These are phyloP conservation scores for Agastache rugosa DNA, from an alignment of 257 asterid species.

Conservation along the genomic window DNA sequence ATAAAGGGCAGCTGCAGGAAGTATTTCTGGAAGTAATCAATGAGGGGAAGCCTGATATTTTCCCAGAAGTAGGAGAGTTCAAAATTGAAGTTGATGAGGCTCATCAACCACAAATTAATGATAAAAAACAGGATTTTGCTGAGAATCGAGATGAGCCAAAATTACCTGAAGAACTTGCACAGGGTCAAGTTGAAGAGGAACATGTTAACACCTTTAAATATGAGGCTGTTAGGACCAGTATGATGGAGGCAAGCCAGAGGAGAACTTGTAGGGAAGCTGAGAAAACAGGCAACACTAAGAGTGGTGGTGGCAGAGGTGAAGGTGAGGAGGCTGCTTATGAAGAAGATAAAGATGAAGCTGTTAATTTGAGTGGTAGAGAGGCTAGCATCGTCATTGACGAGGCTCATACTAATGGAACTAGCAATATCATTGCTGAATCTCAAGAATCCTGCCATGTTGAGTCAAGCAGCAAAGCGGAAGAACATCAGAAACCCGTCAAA, in stretches of 20 bases:
- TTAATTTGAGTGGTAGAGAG: constrained; percentile 39
- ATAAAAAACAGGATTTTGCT: constrained; percentile 32
- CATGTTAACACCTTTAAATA: constrained; percentile 32
- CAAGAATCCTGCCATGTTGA: constrained; percentile 44
- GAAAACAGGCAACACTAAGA: constrained; percentile 34
- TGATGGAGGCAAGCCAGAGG: constrained; percentile 38
- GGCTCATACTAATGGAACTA: constrained; percentile 33
- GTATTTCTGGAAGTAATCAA: constrained; percentile 38
- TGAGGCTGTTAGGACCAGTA: constrained; percentile 39
- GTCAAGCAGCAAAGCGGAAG: constrained; percentile 40
- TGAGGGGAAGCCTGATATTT: constrained; percentile 31
- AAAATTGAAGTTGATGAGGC: constrained; percentile 36
- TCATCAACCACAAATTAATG: constrained; percentile 45
- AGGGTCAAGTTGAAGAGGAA: constrained; percentile 37
- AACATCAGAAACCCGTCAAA: constrained; percentile 34
- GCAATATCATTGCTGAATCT: constrained; percentile 40
- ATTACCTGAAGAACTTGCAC: constrained; percentile 39
- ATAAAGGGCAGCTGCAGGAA: constrained; percentile 43
- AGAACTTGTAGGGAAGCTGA: constrained; percentile 40
- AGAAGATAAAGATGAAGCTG: constrained; percentile 43
- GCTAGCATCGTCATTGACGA: constrained; percentile 38
- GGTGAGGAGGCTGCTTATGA: constrained; percentile 46
- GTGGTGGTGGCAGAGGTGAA: constrained; percentile 38
- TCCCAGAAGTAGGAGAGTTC: constrained; percentile 37
- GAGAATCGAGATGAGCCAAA: constrained; percentile 44